Evolutionary conservation across 129 eudicot species (phyloP), one percentile per base, ranked within the genome.

Genomic region (Ambrosia artemisiifolia): DNA sequence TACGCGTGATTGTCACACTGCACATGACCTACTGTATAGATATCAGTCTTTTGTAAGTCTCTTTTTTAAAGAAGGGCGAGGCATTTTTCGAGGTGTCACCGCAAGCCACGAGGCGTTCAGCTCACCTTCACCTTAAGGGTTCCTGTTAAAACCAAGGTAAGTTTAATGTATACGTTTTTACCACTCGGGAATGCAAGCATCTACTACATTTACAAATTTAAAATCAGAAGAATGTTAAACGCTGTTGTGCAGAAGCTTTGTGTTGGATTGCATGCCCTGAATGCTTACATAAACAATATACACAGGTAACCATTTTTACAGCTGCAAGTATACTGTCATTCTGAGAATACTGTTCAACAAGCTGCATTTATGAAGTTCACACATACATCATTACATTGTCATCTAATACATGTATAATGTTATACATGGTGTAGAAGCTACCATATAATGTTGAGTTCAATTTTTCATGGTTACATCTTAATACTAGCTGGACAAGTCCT

Each of bases 11-110:
- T 63, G 89, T 5, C 69, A 82, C 5, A 66, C 86, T 44, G 95
- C 95, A 61, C 77, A 88, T 56, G 81, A 90, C 67, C 88, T 94
- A n/a, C n/a, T n/a, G n/a, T n/a, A n/a, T n/a, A n/a, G n/a, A n/a
- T n/a, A n/a, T n/a, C n/a, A n/a, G n/a, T n/a, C n/a, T n/a, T n/a
- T n/a, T n/a, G n/a, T n/a, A n/a, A n/a, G n/a, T n/a, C n/a, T n/a
- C n/a, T n/a, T n/a, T n/a, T n/a, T n/a, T n/a, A n/a, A n/a, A n/a
- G n/a, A n/a, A n/a, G n/a, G n/a, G n/a, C n/a, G n/a, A n/a, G n/a
- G n/a, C n/a, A n/a, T n/a, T n/a, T n/a, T n/a, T n/a, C n/a, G n/a
- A n/a, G n/a, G n/a, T n/a, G n/a, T n/a, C n/a, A n/a, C n/a, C n/a
- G n/a, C n/a, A n/a, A n/a, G n/a, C n/a, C n/a, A n/a, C n/a, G n/a